phyloP scores from a whole-genome alignment of 495 filamentous ascomycete genomes.

The Trichoderma erinaceum region DNA sequence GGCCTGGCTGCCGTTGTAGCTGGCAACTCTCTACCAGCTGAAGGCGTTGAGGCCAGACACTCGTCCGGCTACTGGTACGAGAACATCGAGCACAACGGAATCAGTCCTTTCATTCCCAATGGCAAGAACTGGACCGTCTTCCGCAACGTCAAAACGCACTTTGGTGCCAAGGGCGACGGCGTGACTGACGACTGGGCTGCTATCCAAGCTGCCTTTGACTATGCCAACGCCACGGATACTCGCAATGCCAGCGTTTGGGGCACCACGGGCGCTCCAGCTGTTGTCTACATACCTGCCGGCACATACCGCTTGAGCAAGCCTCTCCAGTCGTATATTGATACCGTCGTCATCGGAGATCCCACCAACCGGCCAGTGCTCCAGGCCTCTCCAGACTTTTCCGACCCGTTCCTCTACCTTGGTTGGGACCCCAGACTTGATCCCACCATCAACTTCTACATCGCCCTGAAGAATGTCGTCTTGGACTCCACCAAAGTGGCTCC shows the following conservation, averaged over 20 bases:
- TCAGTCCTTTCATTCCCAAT: conserved; percentile 33
- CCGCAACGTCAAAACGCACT: conserved; percentile 58
- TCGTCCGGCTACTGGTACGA: conserved; percentile 27
- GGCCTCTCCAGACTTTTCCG: conserved; percentile 51
- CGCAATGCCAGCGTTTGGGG: conserved; percentile 32
- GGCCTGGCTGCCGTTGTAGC: conserved; percentile 3
- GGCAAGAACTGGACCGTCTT: conserved; percentile 46
- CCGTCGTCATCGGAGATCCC: conserved; percentile 53
- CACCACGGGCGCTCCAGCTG: conserved; percentile 43
- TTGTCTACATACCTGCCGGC: conserved; percentile 46
- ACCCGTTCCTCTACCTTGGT: conserved; percentile 52
- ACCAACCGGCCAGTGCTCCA: conserved; percentile 56
- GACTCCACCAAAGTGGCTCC: conserved; percentile 57
- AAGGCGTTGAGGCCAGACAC: not conserved
- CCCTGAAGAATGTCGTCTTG: conserved; percentile 64
- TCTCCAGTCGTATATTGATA: conserved; percentile 39
- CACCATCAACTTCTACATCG: conserved; percentile 66
- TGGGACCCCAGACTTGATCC: conserved; percentile 37
- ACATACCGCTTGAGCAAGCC: conserved; percentile 37
- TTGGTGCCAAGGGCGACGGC: conserved; percentile 76
- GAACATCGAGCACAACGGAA: conserved; percentile 29
- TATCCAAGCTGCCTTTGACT: conserved; percentile 50
- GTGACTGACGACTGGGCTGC: conserved; percentile 59
- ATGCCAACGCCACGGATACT: conserved; percentile 21
- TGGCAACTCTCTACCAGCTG: not conserved